phyloP scores from a whole-genome alignment of 176 grass and related monocot genomes.

The Oryza rufipogon region DNA sequence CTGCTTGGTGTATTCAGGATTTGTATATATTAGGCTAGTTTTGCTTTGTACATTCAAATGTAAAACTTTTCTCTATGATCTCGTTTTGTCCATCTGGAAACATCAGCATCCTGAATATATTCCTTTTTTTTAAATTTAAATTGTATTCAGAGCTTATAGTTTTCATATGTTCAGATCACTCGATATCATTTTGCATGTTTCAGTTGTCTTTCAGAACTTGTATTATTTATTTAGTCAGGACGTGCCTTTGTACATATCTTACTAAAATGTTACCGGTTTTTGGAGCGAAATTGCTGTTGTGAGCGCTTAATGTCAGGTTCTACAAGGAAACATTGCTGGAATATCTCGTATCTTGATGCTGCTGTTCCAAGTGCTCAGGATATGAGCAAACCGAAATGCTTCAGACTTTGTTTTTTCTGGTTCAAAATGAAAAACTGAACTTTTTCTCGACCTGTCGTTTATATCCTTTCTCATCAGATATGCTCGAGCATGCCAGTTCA shows the following conservation, averaged over 20 bases:
- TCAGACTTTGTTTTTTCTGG: background rate
- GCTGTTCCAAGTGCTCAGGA: slow-evolving; percentile 4
- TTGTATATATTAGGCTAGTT: background rate
- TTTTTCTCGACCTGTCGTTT: background rate
- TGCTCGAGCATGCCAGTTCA: background rate
- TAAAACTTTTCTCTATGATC: background rate
- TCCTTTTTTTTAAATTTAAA: too few relatives aligned
- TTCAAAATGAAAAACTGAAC: slow-evolving; percentile 27
- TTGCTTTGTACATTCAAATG: background rate
- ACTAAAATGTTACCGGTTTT: background rate
- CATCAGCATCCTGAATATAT: background rate
- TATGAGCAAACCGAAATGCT: background rate
- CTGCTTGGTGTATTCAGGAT: background rate
- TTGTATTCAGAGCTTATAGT: too few relatives aligned
- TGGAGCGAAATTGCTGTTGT: background rate
- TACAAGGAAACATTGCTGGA: background rate
- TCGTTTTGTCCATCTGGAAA: slow-evolving; percentile 10
- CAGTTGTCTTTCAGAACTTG: background rate
- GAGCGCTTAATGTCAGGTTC: background rate
- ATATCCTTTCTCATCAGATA: slow-evolving; percentile 33
- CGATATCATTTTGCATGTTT: background rate
- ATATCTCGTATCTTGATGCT: background rate
- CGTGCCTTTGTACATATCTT: background rate
- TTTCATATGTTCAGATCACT: background rate
- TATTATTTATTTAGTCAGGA: background rate